Conservation (phyloP, 2,329 filamentous ascomycete species). For the Colletotrichum theobromicola region DNA sequence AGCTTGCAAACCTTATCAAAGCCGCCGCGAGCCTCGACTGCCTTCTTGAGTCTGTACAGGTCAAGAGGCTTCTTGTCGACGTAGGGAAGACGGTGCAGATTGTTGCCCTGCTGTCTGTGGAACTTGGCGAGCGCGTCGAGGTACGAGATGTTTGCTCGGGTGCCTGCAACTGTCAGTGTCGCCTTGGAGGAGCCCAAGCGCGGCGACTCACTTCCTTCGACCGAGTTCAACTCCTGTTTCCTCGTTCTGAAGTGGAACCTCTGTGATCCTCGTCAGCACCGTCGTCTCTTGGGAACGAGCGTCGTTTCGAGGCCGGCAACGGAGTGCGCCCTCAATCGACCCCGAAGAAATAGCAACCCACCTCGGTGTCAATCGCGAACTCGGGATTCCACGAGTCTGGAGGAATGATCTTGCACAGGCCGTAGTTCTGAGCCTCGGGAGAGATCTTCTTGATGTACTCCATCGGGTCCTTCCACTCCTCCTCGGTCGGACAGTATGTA, state of each 20-base stretch:
- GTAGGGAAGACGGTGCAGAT: constrained; percentile 90
- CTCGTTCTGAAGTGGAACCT: constrained; percentile 96
- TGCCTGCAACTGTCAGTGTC: constrained; percentile 65
- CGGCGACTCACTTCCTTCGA: constrained; percentile 84
- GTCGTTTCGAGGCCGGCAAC: neutral
- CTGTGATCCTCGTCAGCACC: constrained; percentile 47
- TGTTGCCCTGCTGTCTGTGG: constrained; percentile 95
- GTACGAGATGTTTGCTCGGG: constrained; percentile 93
- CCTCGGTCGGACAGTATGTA: constrained; percentile 86
- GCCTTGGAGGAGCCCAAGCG: neutral
- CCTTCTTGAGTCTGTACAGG: constrained; percentile 94
- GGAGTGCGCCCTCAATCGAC: neutral
- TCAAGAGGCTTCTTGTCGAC: constrained; percentile 98
- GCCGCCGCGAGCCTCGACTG: constrained; percentile 90
- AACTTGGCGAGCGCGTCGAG: constrained; percentile 94
- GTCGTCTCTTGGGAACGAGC: neutral
- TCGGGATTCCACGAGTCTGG: constrained; percentile 93
- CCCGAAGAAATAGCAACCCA: constrained; percentile 41
- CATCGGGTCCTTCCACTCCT: constrained; percentile 94
- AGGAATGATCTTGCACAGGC: constrained; percentile 94
- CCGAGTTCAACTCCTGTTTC: constrained; percentile 95
- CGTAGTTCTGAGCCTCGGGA: constrained; percentile 84
- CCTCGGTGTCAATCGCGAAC: constrained; percentile 97
- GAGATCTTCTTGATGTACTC: constrained; percentile 93
- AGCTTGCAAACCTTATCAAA: constrained; percentile 97